Base-by-base conservation (phyloP, 2,329 filamentous ascomycete genomes). In the Aaosphaeria pasadenensis region DNA sequence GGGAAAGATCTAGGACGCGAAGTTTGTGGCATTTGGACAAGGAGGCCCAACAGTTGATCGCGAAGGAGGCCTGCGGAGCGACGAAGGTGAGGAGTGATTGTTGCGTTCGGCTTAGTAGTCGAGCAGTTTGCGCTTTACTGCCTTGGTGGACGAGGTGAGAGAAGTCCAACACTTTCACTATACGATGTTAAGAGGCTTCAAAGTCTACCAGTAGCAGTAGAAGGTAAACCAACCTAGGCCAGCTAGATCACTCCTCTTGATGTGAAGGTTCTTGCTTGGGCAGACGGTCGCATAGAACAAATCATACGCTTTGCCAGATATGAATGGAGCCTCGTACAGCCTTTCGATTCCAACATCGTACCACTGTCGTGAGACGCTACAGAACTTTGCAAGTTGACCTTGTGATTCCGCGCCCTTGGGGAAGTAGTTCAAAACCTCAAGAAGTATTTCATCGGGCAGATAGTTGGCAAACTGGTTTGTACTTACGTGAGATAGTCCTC, bases 11-110 rank as follows among this genome's bases (percentile, higher is more conserved):
- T 11, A 85, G 68, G 2, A 71, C 51, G 7, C 66, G 66, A 4
- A 86, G 69, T 0, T 73, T 69, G 5, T 55, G 53, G 62, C 81
- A 83, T 66, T 84, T 84, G 3, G 76, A 74, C 17, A 86, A 61
- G 2, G 78, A 73, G 2, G 80, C 74, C 53, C 84, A 77, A 58
- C 78, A 80, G 51, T 82, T 81, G 44, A 79, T 65, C 3, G 77
- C 77, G 56, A 85, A 85, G 4, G 77, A 78, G 4, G 78, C 74
- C 50, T 79, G 78, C 1, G 83, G 83, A 1, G 82, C 81, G 42
- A 77, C 62, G 58, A 85, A 84, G n/a, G 68, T 62, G 51, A 78
- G 71, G 13, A 86, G 60, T 2, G 70, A 75, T 5, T 67, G 63
- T 51, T 80, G 83, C 1, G 79, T 75, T 43, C 79, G 71, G 28